Conservation (phyloP, 148 eudicot species). For the Cornus florida region DNA sequence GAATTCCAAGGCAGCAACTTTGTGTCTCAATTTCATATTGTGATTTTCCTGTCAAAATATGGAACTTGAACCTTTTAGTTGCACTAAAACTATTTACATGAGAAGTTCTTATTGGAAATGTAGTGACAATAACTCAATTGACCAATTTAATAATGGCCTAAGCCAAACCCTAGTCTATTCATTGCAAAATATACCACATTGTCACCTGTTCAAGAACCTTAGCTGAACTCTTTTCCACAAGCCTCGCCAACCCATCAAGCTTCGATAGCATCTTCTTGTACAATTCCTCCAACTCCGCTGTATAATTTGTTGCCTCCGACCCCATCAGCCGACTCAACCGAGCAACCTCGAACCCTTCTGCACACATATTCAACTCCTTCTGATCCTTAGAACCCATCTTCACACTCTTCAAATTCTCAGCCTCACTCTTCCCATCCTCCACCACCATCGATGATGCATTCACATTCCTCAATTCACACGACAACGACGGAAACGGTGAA, state of each 20-base stretch:
- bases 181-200: not conserved
- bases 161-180: not conserved
- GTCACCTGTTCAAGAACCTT: constrained; percentile 73
- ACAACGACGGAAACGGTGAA: constrained; percentile 47
- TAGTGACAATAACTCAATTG: not conserved
- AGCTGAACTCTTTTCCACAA: constrained; percentile 64
- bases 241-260: constrained; percentile 52
- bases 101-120: not conserved
- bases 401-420: constrained; percentile 32
- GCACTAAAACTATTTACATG: not conserved
- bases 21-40: constrained; percentile 64
- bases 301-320: constrained; percentile 43
- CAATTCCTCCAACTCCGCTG: constrained; percentile 65
- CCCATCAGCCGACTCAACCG: constrained; percentile 64
- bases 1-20: constrained; percentile 69
- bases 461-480: constrained; percentile 37
- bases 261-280: constrained; percentile 77
- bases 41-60: constrained; percentile 52
- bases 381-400: constrained; percentile 34
- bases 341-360: constrained; percentile 51
- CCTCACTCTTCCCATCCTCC: constrained; percentile 24
- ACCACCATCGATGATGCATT: constrained; percentile 55
- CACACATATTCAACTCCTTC: constrained; percentile 46
- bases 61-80: not conserved
- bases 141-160: not conserved